Evolutionary conservation across 192 early-diverging fungal genomes (phyloP), one percentile per base, ranked within the genome.

Genomic region (Jimgerdemannia lactiflua): DNA sequence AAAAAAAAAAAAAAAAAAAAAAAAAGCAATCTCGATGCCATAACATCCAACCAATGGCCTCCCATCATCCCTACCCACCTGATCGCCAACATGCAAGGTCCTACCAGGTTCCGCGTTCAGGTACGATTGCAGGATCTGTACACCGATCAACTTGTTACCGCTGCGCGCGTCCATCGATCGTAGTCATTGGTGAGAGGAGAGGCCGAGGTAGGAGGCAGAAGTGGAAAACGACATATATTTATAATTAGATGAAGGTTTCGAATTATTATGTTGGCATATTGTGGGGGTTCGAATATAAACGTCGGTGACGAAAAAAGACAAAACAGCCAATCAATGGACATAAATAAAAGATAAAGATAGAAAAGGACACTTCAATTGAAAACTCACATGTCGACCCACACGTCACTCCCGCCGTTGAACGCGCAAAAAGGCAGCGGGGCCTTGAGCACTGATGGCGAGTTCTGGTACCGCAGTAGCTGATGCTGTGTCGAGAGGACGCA

Each of bases 141-240:
- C 96, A 75, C 95, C 96, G 72, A 97, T 95, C 11, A 96, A 83
- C 82, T 97, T 97, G 86, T 96, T 97, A 41, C 96, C 96, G 75
- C 85, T 86, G 72, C 39, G 20, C 49, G 14, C 49, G 14, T 59
- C 49, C 49, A 59, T 59, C 49, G 8, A 59, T 59, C 29, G 29
- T 1, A 29, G 29, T 29, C 49, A 59, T 2, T 0, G 14, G 49
- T 10, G 8, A 59, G 49, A 6, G 49, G 49, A 59, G 6, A 59
- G 49, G 49, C 6, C 6, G 6, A 14, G 14, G 6, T 59, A 59
- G 49, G 49, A 59, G 8, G 49, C 49, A 10, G 49, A 6, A 6
- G 49, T 10, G 49, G 49, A 6, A 59, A 14, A 6, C 14, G 14
- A 14, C 49, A 10, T 59, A 10, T 59, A 14, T 59, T 29, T 29